phyloP scores from a whole-genome alignment of 2,329 filamentous ascomycete species.

The Talaromyces albobiverticillius region DNA sequence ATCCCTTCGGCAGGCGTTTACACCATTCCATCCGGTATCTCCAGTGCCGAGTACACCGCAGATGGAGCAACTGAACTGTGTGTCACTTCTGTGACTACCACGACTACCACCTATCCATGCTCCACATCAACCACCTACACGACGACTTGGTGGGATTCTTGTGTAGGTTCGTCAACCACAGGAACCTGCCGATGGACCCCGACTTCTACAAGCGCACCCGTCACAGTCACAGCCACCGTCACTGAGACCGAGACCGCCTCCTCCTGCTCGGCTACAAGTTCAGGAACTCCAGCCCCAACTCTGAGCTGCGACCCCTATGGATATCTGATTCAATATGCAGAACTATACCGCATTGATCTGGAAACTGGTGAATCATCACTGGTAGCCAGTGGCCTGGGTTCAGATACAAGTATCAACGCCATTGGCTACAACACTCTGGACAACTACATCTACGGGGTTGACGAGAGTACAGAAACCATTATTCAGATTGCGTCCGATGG shows the following conservation, averaged over 20 bases:
- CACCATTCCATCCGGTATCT: background rate
- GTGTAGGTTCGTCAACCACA: background rate
- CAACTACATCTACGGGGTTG: conserved; percentile 1
- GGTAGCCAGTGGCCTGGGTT: background rate
- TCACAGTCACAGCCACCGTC: background rate
- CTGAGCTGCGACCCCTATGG: conserved; percentile 4
- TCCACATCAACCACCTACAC: background rate
- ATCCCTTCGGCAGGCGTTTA: background rate
- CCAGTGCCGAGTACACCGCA: background rate
- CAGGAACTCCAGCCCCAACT: background rate
- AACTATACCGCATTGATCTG: background rate
- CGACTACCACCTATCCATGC: conserved; percentile 1
- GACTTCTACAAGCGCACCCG: background rate
- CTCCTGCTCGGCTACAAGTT: background rate
- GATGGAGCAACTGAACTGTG: background rate
- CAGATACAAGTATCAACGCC: background rate
- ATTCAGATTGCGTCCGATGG: background rate
- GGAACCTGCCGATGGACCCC: conserved; percentile 1
- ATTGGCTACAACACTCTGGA: conserved; percentile 1
- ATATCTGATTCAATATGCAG: background rate
- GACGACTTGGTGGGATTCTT: conserved; percentile 1
- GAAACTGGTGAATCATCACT: background rate
- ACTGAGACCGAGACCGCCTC: background rate
- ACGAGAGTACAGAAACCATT: background rate
- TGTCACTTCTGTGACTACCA: conserved; percentile 1